Evolutionary conservation across 306 rosid species (phyloP), one percentile per base, ranked within the genome.

Genomic region (Cyamopsis tetragonoloba): DNA sequence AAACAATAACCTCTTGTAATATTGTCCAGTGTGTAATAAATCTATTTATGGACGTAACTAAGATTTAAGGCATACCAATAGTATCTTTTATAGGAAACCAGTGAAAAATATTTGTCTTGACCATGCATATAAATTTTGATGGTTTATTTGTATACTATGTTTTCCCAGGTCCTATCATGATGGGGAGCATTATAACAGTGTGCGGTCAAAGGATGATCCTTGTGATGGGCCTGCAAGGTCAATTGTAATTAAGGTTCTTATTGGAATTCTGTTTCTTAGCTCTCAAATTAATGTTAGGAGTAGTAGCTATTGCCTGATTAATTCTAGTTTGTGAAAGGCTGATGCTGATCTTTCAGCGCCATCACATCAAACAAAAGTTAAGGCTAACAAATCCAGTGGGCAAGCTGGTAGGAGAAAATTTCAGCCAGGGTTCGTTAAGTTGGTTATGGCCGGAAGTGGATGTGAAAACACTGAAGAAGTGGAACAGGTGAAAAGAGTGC

Each of bases 141-240:
- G 75, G 3, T 31, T 57, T 49, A 14, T 51, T 13, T 19, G 17
- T 55, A 27, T 46, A 51, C 71, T 19, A 46, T 72, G 64, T 32
- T 31, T 79, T 74, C 54, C 66, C 77, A 89, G 95, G 66, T 89
- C 91, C 61, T 87, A 89, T 78, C 96, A 89, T 17, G 91, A 89
- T 38, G 91, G 83, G 24, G 96, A 89, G 73, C 96, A 89, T 80
- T 89, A 89, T 56, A 87, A 89, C 65, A 89, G 95, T 74, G 88
- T 89, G 74, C 83, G 91, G 43, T 62, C 59, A 68, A 87, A 83
- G 84, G 89, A 83, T 78, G 96, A 89, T 76, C 81, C 88, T 34
- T 74, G 84, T 66, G 84, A 74, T 77, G 91, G 96, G 22, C 86
- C 95, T 56, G 91, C 91, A 39, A 83, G 77, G 82, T 70, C 86